Evolutionary conservation across 805 yeast species (phyloP).

Genomic region (Candida nonsorbophila): DNA sequence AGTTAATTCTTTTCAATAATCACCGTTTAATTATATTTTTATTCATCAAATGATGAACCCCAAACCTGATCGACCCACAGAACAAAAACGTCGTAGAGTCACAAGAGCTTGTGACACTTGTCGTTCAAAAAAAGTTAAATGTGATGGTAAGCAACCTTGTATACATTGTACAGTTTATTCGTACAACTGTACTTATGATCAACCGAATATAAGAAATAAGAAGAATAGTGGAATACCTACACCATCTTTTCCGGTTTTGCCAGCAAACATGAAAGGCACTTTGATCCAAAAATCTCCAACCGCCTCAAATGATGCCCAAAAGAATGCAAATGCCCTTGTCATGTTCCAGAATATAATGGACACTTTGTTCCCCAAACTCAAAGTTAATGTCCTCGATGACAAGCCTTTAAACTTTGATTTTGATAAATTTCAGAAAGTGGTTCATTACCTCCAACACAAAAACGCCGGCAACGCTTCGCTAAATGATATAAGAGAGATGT

Average conservation of each 20-base stretch:
- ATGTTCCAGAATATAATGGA: conserved; percentile 30
- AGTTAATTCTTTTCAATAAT: too few species aligned
- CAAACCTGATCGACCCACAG: conserved; percentile 7
- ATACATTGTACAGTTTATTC: conserved; percentile 82
- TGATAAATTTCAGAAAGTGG: conserved; percentile 25
- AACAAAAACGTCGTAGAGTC: conserved; percentile 54
- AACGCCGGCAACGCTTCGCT: conserved; percentile 10
- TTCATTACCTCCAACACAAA: conserved; percentile 14
- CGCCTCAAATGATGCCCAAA: conserved; percentile 6
- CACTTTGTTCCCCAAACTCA: conserved; percentile 29
- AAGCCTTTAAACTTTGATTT: conserved; percentile 27
- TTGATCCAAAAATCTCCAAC: conserved; percentile 4
- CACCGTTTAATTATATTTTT: too few species aligned
- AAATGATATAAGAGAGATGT: conserved; percentile 22
- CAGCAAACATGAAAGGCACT: neutral
- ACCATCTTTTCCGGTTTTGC: conserved; percentile 10
- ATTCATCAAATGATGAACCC: too few species aligned
- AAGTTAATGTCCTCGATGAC: conserved; percentile 26
- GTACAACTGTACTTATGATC: conserved; percentile 79
- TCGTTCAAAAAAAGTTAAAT: conserved; percentile 69
- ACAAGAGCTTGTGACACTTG: conserved; percentile 75
- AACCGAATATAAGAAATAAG: conserved; percentile 59
- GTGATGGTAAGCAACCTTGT: conserved; percentile 78
- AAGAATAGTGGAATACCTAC: conserved; percentile 26
- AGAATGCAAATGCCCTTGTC: conserved; percentile 13